A percentile compares a stretch with the other conserved stretches of the same genome.
These are phyloP conservation scores for Arthrobotrys sinensis DNA, from an alignment of 2,329 filamentous ascomycete genomes.

Conservation along the genomic window DNA sequence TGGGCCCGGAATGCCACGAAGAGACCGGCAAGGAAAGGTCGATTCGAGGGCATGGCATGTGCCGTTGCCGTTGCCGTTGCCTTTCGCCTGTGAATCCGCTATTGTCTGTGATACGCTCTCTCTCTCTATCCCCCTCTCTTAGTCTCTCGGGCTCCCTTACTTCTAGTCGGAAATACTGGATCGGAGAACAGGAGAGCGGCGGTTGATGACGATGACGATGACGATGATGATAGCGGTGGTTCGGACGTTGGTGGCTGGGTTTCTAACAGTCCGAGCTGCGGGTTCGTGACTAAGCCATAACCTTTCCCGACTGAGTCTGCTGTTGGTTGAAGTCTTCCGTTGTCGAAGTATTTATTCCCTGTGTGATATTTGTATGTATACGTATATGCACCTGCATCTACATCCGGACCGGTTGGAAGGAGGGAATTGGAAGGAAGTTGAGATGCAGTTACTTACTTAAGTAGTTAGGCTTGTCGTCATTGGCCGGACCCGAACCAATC, in stretches of 20 bases:
- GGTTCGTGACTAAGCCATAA: conserved; percentile 1
- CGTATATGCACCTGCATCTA: not conserved
- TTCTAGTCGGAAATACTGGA: no score
- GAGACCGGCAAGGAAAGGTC: conserved; percentile 78
- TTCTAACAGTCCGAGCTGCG: not conserved
- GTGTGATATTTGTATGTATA: not conserved
- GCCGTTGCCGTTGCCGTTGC: conserved; percentile 50
- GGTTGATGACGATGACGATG: no score
- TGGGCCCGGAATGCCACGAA: conserved; percentile 78
- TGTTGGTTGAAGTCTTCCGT: no score
- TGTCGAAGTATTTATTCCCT: not conserved
- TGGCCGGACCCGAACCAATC: conserved; percentile 26
- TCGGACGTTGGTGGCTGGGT: no score
- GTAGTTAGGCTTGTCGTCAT: conserved; percentile 22
- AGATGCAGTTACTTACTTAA: not conserved
- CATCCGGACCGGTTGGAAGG: not conserved
- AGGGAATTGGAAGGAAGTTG: not conserved
- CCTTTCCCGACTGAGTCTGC: not conserved
- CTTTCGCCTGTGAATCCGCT: no score
- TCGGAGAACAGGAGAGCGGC: no score
- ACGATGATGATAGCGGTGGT: no score
- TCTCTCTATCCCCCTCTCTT: no score
- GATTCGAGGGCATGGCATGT: conserved; percentile 74
- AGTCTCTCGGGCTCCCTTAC: no score
- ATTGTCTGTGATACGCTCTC: no score